Percentiles rank a stretch among this genome's conserved stretches.
Conservation (phyloP, 371 early-diverging fungal species). For the Rhizopus sp. region DNA sequence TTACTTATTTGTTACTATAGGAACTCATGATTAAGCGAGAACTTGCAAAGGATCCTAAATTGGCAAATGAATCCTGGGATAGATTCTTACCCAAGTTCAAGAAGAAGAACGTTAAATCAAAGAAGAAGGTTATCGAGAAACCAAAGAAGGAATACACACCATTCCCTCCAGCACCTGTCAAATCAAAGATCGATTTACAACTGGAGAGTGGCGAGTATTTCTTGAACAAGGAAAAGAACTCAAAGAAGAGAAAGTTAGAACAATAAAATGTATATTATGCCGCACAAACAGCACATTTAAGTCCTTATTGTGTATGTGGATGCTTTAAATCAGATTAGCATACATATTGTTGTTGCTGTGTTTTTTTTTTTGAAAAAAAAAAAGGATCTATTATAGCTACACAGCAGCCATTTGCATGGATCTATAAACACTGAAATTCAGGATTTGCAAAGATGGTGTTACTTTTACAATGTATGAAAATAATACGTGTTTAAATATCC, state of each 20-base stretch:
- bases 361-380: no score
- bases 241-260: conserved; percentile 8
- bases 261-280: no score
- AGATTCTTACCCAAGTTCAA: conserved; percentile 98
- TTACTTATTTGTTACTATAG: conserved; percentile 24
- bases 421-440: no score
- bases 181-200: conserved; percentile 91
- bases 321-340: no score
- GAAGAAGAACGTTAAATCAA: conserved; percentile 84
- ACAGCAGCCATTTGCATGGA: no score
- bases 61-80: conserved; percentile 98
- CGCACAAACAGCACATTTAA: no score
- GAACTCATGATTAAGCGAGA: conserved; percentile 99
- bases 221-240: conserved; percentile 65
- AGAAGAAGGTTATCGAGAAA: conserved; percentile 64
- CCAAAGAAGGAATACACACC: conserved; percentile 77
- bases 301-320: no score
- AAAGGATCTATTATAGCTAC: no score
- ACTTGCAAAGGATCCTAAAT: conserved; percentile 94
- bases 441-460: no score
- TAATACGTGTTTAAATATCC: no score
- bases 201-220: conserved; percentile 97
- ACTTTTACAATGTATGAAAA: no score
- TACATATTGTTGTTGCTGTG: no score
- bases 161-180: conserved; percentile 90